Evolutionary conservation across 257 asterid species (phyloP), one percentile per base, ranked within the genome.

Genomic region (Mitragyna speciosa): DNA sequence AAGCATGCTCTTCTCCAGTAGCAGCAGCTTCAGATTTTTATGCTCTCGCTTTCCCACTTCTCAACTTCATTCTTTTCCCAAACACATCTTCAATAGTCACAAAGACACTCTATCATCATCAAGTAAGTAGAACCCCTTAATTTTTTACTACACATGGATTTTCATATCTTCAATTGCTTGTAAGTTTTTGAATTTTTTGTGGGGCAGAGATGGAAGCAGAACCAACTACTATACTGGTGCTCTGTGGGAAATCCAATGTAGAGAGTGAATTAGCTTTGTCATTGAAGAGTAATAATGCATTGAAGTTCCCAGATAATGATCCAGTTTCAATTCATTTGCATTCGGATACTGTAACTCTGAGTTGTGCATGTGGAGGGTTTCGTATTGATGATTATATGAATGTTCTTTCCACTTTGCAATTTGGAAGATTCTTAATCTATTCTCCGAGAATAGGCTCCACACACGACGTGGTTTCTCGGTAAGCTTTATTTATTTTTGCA

Each of bases 391-490:
- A 90, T 76, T 92, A 87, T 86, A 84, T 92, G 86, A 77, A 83
- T 77, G 80, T 80, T 33, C 92, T 96, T 33, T 81, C 89, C 5
- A 82, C 97, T 17, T 78, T 83, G 72, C 79, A 86, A 26, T 89
- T 91, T 66, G 99, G 98, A 48, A 92, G 86, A 84, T 82, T 95
- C 81, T 86, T 95, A 41, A 30, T 95, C 83, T 91, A 89, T 86
- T 90, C 99, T 45, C 94, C 96, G 24, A 86, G 85, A 84, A 82
- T 93, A 81, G 75, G 89, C 49, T 95, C 99, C 58, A 95, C 99
- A 33, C 97, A 92, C 43, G 98, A 92, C 45, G 89, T 95, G 49
- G 92, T 93, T 81, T 84, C 96, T 2, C 85, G 78, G 99, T 95
- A 86, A 78, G 80, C 26, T 43, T 64, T 64, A 26, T 49, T 63